A percentile compares a stretch with the other conserved stretches of the same genome.
Conservation (phyloP, 2,329 filamentous ascomycete genomes). For the Fusarium sp. region DNA sequence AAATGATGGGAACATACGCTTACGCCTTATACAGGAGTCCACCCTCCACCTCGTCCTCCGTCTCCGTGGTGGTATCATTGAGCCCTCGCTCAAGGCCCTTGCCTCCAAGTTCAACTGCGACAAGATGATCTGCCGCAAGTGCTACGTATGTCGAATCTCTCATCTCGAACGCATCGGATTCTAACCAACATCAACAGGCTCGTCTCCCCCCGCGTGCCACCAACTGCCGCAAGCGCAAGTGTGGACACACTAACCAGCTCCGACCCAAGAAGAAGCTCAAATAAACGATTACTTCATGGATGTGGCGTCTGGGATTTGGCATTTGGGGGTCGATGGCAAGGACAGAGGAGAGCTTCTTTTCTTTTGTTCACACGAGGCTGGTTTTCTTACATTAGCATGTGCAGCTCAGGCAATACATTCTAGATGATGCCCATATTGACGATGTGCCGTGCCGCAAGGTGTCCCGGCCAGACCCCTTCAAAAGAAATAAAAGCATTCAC, state of each 20-base stretch:
- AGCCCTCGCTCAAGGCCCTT: conserved; percentile 98
- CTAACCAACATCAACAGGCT: conserved; percentile 58
- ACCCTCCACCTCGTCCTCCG: conserved; percentile 98
- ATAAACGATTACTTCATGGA: conserved; percentile 61
- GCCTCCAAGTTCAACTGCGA: conserved; percentile 99
- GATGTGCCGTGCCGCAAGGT: conserved; percentile 39
- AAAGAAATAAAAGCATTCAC: conserved; percentile 43
- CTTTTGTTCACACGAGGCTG: conserved; percentile 53
- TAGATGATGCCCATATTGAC: conserved; percentile 53
- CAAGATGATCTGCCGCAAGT: conserved; percentile 99
- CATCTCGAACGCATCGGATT: not conserved
- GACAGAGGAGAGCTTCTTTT: conserved; percentile 49
- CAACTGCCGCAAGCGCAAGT: conserved; percentile 99
- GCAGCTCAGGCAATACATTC: conserved; percentile 55
- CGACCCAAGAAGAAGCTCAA: conserved; percentile 99
- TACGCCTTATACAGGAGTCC: conserved; percentile 76
- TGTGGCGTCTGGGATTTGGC: conserved; percentile 61
- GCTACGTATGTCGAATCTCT: conserved; percentile 80
- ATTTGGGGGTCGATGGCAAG: conserved; percentile 54
- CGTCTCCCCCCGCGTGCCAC: conserved; percentile 97
- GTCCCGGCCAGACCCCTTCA: conserved; percentile 35
- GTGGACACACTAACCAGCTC: conserved; percentile 99
- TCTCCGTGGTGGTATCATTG: conserved; percentile 99
- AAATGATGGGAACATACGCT: conserved; percentile 42
- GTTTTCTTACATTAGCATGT: conserved; percentile 58